Evolutionary conservation across 257 asterid species (phyloP), one percentile per base, ranked within the genome.

Genomic region (Sherardia arvensis): DNA sequence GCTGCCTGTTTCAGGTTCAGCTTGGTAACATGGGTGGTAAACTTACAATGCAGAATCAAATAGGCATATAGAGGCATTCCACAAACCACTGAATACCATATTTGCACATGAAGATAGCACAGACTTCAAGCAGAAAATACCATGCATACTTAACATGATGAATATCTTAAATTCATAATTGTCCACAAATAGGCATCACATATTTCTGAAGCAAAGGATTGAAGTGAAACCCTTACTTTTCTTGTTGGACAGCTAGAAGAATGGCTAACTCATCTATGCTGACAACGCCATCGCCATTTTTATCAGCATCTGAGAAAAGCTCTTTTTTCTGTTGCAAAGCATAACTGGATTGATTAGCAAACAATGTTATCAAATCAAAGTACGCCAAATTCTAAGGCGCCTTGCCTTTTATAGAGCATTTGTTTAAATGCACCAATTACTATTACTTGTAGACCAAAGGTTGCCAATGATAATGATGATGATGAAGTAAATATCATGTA

Each of bases 211-310:
- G 15, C 11, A 18, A 49, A 36, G 18, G 11, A 22, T 48, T 10
- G 7, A 26, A 29, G 20, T 55, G 60, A 63, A 63, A 45, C 7
- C 17, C 78, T 67, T 86, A 93, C 99, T 73, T 81, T 81, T 87
- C 97, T 76, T 87, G 94, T 60, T 90, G 94, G 72, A 84, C 74
- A 67, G 97, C 90, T 71, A 93, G 83, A 76, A 93, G 99, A 81
- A 77, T 70, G 72, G 99, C 99, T 86, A 93, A 79, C 79, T 93
- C 99, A 79, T 93, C 99, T 71, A 93, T 74, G 82, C 94, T 80
- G 72, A 93, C 99, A 72, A 75, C 87, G 40, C 92, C 97, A 68
- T 93, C 97, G 67, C 88, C 94, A 67, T 93, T 90, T 73, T 76
- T 85, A 60, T 93, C 99, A 74, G 97, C 99, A 54, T 95, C 85